Evolutionary conservation across 306 rosid genomes (phyloP), one percentile per base, ranked within the genome.

Genomic region (Alnus rubra): DNA sequence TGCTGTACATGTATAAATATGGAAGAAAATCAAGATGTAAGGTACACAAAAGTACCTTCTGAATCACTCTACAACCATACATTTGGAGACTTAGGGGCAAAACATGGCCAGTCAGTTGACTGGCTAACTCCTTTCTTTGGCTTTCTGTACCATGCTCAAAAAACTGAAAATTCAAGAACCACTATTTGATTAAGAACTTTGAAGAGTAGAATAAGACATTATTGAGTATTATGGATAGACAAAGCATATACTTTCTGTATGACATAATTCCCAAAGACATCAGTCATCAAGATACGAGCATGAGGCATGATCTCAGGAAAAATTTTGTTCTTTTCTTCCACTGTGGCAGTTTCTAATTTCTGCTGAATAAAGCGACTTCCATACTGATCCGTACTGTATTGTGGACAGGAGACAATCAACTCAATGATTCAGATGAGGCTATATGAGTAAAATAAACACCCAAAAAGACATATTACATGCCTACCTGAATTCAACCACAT

Each of bases 291-390:
- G 75, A 86, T 83, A 72, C 92, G 98, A 14, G 97, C 96, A 87
- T 93, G 96, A 74, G 92, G 90, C 79, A 89, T 63, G 44, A 93
- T 95, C 94, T 95, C 96, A 33, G 98, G 89, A 88, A 95, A 95
- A 81, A 95, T 91, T 84, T 78, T 75, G 83, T 58, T 82, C 86
- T 91, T 93, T 88, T 95, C 98, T 83, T 89, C 97, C 51, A 54
- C 89, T 2, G 92, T 81, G 77, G 97, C 93, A 37, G 90, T 88
- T 90, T 95, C 98, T 72, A 95, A 78, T 82, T 92, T 92, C 90
- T 95, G 98, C 89, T 95, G 99, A 85, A 95, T 95, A 83, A 95
- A 95, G 76, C 99, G 99, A 84, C 99, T 95, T 71, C 99, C 99
- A 82, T 93, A 90, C 86, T 95, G 99, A 89, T 95, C 98, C 77